Evolutionary conservation across 345 rosid genomes (phyloP).

Genomic region (Pugionium dolabratum): DNA sequence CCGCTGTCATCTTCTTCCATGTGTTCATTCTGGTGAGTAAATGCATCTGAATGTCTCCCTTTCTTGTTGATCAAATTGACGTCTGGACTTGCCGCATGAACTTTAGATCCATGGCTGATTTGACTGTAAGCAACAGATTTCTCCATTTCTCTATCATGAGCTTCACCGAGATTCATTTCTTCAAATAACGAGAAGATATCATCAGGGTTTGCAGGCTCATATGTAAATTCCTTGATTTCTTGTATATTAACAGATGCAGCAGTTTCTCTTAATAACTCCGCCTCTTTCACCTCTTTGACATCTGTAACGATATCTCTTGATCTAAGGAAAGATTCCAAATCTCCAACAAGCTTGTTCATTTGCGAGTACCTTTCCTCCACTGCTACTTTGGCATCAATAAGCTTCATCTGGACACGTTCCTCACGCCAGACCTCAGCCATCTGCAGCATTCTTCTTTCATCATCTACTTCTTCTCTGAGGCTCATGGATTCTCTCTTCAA

Average conservation of each 20-base stretch:
- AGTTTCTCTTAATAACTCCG: conserved; percentile 49
- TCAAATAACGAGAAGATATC: conserved; percentile 69
- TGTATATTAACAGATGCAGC: conserved; percentile 57
- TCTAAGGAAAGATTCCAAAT: conserved; percentile 55
- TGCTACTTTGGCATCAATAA: conserved; percentile 70
- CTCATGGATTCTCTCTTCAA: conserved; percentile 65
- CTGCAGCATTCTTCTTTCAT: conserved; percentile 89
- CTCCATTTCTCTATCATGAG: conserved; percentile 40
- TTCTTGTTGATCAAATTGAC: conserved; percentile 35
- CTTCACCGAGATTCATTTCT: conserved; percentile 52
- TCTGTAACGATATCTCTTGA: conserved; percentile 43
- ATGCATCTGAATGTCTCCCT: conserved; percentile 44
- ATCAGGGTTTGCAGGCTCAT: conserved; percentile 64
- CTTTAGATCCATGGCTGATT: conserved; percentile 48
- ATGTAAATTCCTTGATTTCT: conserved; percentile 59
- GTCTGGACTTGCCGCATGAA: conserved; percentile 59
- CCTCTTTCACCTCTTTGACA: conserved; percentile 41
- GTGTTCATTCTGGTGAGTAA: conserved; percentile 48
- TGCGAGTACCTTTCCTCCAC: conserved; percentile 49
- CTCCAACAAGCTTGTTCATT: conserved; percentile 58
- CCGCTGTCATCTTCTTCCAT: conserved; percentile 77
- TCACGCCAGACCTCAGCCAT: conserved; percentile 98
- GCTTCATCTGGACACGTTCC: conserved; percentile 95
- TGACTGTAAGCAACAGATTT: conserved; percentile 40
- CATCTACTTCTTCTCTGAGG: conserved; percentile 69